phyloP scores from a whole-genome alignment of 495 filamentous ascomycete species.

The Aspergillus sclerotiicarbonarius region DNA sequence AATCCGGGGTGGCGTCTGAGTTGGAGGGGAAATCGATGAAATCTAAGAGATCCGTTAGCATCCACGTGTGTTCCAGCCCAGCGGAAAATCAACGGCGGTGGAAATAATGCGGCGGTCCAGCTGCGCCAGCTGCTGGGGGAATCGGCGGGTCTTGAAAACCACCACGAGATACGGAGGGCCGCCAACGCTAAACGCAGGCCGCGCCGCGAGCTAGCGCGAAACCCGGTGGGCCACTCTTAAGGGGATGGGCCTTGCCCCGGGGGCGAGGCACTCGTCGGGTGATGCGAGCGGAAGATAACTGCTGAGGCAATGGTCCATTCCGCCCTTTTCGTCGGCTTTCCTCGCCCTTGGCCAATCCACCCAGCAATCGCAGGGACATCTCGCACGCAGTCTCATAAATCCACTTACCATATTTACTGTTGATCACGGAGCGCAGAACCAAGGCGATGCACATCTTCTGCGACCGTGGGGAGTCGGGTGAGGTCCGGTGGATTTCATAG shows the following conservation, averaged over 20 bases:
- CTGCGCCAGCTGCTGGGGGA: constrained; percentile 10
- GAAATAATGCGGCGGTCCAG: constrained; percentile 7
- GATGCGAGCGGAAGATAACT: neutral
- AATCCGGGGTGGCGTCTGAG: constrained; percentile 23
- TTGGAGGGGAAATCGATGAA: constrained; percentile 20
- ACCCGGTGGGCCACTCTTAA: constrained; percentile 22
- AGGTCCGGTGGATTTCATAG: constrained; percentile 71
- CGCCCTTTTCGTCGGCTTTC: neutral
- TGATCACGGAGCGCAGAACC: constrained; percentile 68
- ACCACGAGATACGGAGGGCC: constrained; percentile 20
- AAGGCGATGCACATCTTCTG: constrained; percentile 76
- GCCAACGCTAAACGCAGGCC: constrained; percentile 30
- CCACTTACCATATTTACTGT: constrained; percentile 62
- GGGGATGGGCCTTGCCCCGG: constrained; percentile 20
- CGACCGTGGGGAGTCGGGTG: constrained; percentile 65
- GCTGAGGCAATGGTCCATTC: neutral
- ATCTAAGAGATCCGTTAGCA: constrained; percentile 20
- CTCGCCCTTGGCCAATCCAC: neutral
- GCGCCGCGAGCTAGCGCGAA: constrained; percentile 29
- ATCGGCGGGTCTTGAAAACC: constrained; percentile 14
- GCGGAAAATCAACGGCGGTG: constrained; percentile 7
- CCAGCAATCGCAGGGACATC: neutral
- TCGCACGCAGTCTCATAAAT: neutral
- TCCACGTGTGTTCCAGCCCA: constrained; percentile 7
- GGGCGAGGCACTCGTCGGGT: neutral